Percentiles rank a stretch among this genome's conserved stretches.
Conservation (phyloP, 1,284 basidiomycete genomes). For the Clitocybe nebularis region DNA sequence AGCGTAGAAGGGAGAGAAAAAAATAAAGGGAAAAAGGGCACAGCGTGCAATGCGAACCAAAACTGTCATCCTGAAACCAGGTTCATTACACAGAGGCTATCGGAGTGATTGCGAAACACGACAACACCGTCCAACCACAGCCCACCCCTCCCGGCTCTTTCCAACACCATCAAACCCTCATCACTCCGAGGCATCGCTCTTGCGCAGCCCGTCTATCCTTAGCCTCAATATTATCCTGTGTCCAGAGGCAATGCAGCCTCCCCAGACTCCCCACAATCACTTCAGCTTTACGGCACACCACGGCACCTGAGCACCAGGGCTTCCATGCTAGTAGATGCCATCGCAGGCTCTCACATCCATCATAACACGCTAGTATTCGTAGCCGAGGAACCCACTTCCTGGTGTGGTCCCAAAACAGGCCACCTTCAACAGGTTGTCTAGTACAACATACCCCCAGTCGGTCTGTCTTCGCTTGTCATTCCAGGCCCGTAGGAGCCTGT, state of each 20-base stretch:
- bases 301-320: background rate
- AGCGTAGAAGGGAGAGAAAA: no score
- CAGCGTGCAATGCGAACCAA: background rate
- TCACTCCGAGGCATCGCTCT: no score
- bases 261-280: background rate
- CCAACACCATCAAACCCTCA: no score
- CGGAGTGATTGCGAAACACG: conserved; percentile 8
- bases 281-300: background rate
- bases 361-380: background rate
- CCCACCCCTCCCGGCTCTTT: no score
- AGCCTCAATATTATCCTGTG: no score
- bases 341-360: background rate
- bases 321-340: background rate
- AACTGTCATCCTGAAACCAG: conserved; percentile 18
- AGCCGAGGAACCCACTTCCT: background rate
- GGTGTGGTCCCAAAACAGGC: background rate
- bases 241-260: background rate
- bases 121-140: conserved; percentile 2
- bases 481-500: background rate
- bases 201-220: no score
- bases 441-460: background rate
- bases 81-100: no score
- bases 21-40: no score
- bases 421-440: background rate
- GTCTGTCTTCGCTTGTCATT: background rate